These are phyloP conservation scores for Graphiopsis chlorocephala DNA, from an alignment of 2,329 filamentous ascomycete species.

Conservation along the genomic window DNA sequence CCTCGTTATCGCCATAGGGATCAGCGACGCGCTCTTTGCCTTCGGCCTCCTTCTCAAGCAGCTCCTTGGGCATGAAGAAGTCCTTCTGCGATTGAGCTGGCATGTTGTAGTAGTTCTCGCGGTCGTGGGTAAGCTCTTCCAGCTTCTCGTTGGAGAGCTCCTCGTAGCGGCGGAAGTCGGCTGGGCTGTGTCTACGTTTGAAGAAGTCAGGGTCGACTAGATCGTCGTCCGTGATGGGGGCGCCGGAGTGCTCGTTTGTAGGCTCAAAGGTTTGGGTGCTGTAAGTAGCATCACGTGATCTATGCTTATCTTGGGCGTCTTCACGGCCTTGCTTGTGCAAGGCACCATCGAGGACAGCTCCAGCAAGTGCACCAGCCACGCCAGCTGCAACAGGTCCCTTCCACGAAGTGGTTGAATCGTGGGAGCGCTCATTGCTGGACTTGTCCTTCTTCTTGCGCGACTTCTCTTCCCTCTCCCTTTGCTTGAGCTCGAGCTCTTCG, in stretches of 20 bases:
- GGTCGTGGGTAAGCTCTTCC: slow-evolving; percentile 42
- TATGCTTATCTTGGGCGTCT: background rate
- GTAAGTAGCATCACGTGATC: slow-evolving; percentile 7
- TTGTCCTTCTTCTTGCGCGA: background rate
- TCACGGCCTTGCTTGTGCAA: slow-evolving; percentile 24
- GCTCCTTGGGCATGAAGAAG: slow-evolving; percentile 48
- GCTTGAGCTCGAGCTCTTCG: slow-evolving; percentile 18
- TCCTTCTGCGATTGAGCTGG: slow-evolving; percentile 42
- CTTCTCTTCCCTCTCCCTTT: slow-evolving; percentile 14
- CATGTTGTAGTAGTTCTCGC: slow-evolving; percentile 42
- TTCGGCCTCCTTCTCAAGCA: slow-evolving; percentile 39
- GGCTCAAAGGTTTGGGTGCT: slow-evolving; percentile 28
- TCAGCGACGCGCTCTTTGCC: slow-evolving; percentile 39
- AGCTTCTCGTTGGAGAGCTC: slow-evolving; percentile 35
- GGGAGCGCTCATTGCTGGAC: background rate
- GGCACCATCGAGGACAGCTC: slow-evolving; percentile 29
- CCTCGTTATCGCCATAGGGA: slow-evolving; percentile 45
- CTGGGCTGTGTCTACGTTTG: slow-evolving; percentile 31
- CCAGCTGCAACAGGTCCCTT: slow-evolving; percentile 38
- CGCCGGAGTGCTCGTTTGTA: slow-evolving; percentile 34
- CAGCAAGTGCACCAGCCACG: slow-evolving; percentile 32
- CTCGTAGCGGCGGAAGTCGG: slow-evolving; percentile 25
- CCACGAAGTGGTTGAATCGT: slow-evolving; percentile 31
- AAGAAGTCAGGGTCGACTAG: slow-evolving; percentile 48
- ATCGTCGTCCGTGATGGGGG: slow-evolving; percentile 44